A percentile compares a stretch with the other conserved stretches of the same genome.
Evolutionary conservation across 2,329 filamentous ascomycete genomes (phyloP).

Genomic region (Epichloe hybrida): DNA sequence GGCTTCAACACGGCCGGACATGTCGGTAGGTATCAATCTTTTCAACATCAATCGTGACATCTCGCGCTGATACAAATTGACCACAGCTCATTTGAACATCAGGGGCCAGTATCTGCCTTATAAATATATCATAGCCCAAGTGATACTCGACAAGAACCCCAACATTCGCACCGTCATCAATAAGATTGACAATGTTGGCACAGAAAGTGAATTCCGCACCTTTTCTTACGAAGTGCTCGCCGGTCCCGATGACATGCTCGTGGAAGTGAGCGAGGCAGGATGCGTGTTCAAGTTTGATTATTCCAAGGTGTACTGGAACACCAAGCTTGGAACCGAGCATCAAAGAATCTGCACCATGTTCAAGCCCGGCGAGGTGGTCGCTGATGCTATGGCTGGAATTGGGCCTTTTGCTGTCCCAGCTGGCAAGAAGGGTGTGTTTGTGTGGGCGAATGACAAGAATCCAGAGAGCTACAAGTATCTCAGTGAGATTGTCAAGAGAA

Average conservation of each 20-base stretch:
- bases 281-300: conserved; percentile 93
- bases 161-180: conserved; percentile 82
- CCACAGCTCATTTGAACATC: conserved; percentile 74
- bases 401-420: conserved; percentile 90
- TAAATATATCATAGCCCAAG: conserved; percentile 71
- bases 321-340: conserved; percentile 79
- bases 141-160: conserved; percentile 82
- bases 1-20: conserved; percentile 87
- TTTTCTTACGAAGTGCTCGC: conserved; percentile 85
- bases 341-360: conserved; percentile 65
- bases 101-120: conserved; percentile 71
- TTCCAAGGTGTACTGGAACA: conserved; percentile 97
- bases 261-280: conserved; percentile 66
- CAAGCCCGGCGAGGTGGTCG: conserved; percentile 73
- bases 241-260: conserved; percentile 69
- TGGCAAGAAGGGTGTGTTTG: conserved; percentile 78
- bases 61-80: conserved; percentile 1
- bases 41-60: not conserved
- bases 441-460: conserved; percentile 96
- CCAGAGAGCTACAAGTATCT: conserved; percentile 72
- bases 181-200: conserved; percentile 81
- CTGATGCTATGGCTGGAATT: conserved; percentile 94
- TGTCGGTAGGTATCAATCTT: conserved; percentile 44
- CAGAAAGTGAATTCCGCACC: conserved; percentile 74
- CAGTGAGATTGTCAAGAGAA: conserved; percentile 53